A percentile compares a stretch with the other conserved stretches of the same genome.
Conservation (phyloP, 768 basidiomycete genomes). For the Sporobolomyces roseus region DNA sequence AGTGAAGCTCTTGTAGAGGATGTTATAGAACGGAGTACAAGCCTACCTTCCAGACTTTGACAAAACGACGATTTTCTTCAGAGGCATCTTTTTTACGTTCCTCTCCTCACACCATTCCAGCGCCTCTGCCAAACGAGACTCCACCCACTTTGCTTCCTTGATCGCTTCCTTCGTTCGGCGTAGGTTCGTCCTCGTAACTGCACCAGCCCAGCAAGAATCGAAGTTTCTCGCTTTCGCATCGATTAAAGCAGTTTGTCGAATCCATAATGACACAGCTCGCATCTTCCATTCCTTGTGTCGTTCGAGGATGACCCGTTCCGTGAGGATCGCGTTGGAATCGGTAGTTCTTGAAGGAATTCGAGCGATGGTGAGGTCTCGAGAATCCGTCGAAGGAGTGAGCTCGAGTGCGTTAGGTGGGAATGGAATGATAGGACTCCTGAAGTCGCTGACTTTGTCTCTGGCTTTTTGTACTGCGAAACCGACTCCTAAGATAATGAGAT, state of each 20-base stretch:
- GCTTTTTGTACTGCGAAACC: not conserved
- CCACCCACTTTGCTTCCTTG: conserved; percentile 31
- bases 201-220: conserved; percentile 27
- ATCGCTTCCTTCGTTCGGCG: conserved; percentile 1
- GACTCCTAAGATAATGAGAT: not conserved
- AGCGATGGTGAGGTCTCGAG: not conserved
- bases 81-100: not conserved
- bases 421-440: not conserved
- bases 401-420: no score
- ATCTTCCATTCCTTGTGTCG: conserved; percentile 10
- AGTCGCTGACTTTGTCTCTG: not conserved
- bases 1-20: not conserved
- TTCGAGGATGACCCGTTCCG: conserved; percentile 5
- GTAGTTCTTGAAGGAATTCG: not conserved
- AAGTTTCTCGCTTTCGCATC: conserved; percentile 8
- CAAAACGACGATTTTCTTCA: not conserved
- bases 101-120: conserved; percentile 1
- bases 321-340: not conserved
- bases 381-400: no score
- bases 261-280: conserved; percentile 6
- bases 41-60: conserved; percentile 3
- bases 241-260: conserved; percentile 9
- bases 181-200: conserved; percentile 2
- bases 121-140: conserved; percentile 6
- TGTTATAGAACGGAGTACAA: not conserved